Evolutionary conservation across 352 stramenopile species (phyloP), one percentile per base, ranked within the genome.

Genomic region (Phytophthora macrochlamydospora): DNA sequence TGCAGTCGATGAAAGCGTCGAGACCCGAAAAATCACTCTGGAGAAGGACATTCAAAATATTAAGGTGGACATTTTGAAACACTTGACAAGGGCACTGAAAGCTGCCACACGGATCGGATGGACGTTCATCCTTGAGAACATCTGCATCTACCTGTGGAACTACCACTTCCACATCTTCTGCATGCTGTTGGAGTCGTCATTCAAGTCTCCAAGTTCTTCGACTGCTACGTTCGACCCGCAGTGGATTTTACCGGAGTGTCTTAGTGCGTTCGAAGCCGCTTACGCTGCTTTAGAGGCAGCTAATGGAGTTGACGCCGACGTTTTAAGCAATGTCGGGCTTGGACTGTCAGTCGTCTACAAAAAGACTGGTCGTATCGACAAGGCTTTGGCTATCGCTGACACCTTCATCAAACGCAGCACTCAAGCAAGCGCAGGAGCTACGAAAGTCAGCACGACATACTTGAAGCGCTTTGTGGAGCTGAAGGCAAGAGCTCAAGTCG

Each of bases 81-180:
- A 92, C 14, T 49, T 91, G 13, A 56, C 48, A 0, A 44, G 50
- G 30, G 70, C 81, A 8, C 38, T 90, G 6, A 50, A 67, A 29
- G 72, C 59, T 37, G 65, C 80, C 11, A 70, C 74, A 0, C 75
- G 58, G 7, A 78, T 91, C 5, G 83, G 81, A 4, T 93, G 83
- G 75, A 49, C 45, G 0, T 89, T 89, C 45, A 52, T 94, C 3
- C 56, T 97, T 9, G 83, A 97, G 37, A 97, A 95, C 59, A 88
- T 78, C 1, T 89, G 82, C 13, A 83, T 91, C 13, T 94, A 92
- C 59, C 51, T 97, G n/a, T 97, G 90, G 89, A 97, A 98, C 65
- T 94, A 93, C 49, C 92, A 98, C 56, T 92, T 97, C 14, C 89
- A 96, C 48, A 53, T 97, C 8, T 91, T 97, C 55, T 63, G 83